A percentile compares a stretch with the other conserved stretches of the same genome.
Evolutionary conservation across 768 basidiomycete species (phyloP).

Genomic region (Vararia minispora): DNA sequence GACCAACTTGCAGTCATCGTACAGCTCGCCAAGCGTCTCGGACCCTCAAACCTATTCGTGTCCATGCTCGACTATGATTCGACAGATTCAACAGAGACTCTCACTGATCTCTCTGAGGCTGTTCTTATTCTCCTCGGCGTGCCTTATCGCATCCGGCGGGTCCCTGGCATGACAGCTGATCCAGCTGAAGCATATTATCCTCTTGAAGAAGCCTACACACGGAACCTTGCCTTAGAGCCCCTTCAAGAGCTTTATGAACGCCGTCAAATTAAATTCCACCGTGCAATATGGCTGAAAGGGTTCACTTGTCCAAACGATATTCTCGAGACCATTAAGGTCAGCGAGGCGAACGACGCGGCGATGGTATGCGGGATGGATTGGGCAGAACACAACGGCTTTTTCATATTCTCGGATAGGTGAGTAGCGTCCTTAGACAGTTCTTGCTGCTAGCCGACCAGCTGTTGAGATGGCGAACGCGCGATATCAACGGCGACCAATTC

Average conservation of each 20-base stretch:
- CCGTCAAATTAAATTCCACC: constrained; percentile 71
- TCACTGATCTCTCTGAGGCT: constrained; percentile 91
- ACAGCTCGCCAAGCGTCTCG: constrained; percentile 85
- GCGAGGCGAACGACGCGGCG: constrained; percentile 82
- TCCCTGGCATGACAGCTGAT: constrained; percentile 87
- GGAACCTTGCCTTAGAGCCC: constrained; percentile 89
- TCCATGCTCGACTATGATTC: constrained; percentile 98
- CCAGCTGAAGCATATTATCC: constrained; percentile 89
- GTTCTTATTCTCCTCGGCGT: constrained; percentile 89
- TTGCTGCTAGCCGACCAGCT: not conserved
- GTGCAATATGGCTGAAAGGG: constrained; percentile 96
- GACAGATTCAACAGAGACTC: constrained; percentile 87
- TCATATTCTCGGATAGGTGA: constrained; percentile 95
- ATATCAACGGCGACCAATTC: constrained; percentile 97
- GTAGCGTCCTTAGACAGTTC: constrained; percentile 16
- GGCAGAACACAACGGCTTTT: constrained; percentile 96
- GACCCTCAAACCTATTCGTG: constrained; percentile 85
- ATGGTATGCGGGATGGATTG: constrained; percentile 99
- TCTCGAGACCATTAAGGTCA: constrained; percentile 88
- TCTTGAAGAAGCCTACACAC: constrained; percentile 86
- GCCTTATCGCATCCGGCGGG: constrained; percentile 85
- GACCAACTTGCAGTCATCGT: constrained; percentile 98
- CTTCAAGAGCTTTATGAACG: constrained; percentile 69
- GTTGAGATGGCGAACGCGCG: constrained; percentile 87
- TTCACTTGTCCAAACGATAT: constrained; percentile 99